These are phyloP conservation scores for Elsinoe ampelina DNA, from an alignment of 2,329 filamentous ascomycete species.

Conservation along the genomic window DNA sequence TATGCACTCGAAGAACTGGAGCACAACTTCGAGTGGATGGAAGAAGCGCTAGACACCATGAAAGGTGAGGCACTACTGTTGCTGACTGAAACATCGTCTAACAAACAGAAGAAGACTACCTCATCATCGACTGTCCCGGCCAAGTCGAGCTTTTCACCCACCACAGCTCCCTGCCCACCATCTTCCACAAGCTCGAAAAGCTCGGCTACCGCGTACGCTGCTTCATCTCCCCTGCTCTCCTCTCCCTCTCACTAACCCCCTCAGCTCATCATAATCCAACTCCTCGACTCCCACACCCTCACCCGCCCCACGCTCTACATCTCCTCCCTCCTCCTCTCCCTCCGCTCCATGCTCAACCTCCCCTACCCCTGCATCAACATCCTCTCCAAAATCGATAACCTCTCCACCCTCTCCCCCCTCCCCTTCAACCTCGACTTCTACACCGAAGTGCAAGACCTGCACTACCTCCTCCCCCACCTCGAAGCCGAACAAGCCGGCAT, in stretches of 20 bases:
- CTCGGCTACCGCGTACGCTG: constrained; percentile 74
- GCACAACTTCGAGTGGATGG: constrained; percentile 86
- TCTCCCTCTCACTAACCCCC: constrained; percentile 22
- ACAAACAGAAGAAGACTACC: constrained; percentile 52
- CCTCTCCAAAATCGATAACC: constrained; percentile 94
- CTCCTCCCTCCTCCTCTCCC: constrained; percentile 81
- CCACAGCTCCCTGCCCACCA: constrained; percentile 81
- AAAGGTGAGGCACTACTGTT: constrained; percentile 37
- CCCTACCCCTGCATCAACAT: constrained; percentile 94
- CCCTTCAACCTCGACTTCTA: constrained; percentile 97
- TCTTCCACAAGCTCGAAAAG: constrained; percentile 85
- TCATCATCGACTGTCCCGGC: constrained; percentile 92
- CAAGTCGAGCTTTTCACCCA: constrained; percentile 97
- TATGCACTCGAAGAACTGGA: constrained; percentile 95
- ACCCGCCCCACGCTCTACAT: constrained; percentile 92
- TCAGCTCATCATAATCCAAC: constrained; percentile 83
- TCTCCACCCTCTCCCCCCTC: constrained; percentile 59
- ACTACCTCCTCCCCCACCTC: constrained; percentile 71
- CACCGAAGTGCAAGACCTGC: constrained; percentile 90
- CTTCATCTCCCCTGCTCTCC: constrained; percentile 16
- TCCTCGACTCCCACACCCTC: constrained; percentile 88
- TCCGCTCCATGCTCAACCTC: constrained; percentile 96
- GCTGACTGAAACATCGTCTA: constrained; percentile 37
- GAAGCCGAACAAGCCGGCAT: constrained; percentile 60
- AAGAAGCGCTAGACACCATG: constrained; percentile 66